A percentile compares a stretch with the other conserved stretches of the same genome.
phyloP scores from a whole-genome alignment of 495 filamentous ascomycete genomes.

The Daldinia bambusicola region DNA sequence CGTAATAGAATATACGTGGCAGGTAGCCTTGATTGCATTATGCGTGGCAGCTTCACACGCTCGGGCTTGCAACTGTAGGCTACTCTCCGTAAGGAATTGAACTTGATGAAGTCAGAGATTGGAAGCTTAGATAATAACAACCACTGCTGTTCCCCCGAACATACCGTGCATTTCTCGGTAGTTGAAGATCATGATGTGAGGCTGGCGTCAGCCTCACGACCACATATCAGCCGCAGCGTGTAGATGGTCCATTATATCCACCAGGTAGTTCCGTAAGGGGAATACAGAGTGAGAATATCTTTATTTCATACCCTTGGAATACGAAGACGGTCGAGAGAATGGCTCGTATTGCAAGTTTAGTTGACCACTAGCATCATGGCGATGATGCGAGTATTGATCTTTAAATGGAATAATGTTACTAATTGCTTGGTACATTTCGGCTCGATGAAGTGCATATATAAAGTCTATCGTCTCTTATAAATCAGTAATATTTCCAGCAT shows the following conservation, averaged over 20 bases:
- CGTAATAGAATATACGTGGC: neutral
- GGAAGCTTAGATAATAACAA: neutral
- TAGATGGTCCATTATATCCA: neutral
- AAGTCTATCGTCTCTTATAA: neutral
- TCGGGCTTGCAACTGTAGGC: neutral
- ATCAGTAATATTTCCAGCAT: neutral
- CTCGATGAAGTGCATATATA: neutral
- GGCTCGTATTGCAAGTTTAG: slow-evolving; percentile 18
- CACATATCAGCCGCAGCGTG: neutral
- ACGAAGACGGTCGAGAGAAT: slow-evolving; percentile 9
- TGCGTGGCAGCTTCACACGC: neutral
- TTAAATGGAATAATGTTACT: neutral
- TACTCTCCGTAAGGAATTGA: neutral
- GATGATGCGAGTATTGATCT: neutral
- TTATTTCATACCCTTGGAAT: slow-evolving; percentile 16
- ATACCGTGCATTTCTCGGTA: neutral
- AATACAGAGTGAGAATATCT: slow-evolving; percentile 8
- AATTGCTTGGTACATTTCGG: neutral
- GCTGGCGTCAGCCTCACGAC: neutral
- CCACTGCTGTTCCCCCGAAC: neutral
- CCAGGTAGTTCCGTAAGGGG: neutral
- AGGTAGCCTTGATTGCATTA: neutral
- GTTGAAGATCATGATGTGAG: neutral
- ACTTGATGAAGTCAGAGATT: neutral
- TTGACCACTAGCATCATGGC: neutral